Base-by-base conservation (phyloP, 306 rosid genomes). In the Cucurbita maxima region DNA sequence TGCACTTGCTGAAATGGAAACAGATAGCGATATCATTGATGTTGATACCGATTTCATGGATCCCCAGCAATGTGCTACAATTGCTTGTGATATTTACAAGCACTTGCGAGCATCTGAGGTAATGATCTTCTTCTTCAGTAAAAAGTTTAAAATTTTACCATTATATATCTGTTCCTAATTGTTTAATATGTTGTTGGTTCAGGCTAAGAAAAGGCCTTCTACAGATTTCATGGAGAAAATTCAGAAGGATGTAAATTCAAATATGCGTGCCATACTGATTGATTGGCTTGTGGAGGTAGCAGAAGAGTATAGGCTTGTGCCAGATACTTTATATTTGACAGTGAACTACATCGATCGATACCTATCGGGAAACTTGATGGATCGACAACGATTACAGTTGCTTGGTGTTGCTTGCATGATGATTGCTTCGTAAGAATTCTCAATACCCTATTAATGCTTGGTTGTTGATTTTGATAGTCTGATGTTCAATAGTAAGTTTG, bases 201-300 rank as follows among this genome's bases (percentile, higher is more conserved):
- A 90, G 98, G 86, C 76, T 48, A 90, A 87, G 96, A 94, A 91
- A 83, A 87, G 99, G 79, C 99, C 99, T 75, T 80, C 96, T 6
- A 76, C 80, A 12, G 91, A 91, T 75, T 94, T 85, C 86, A 94
- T 94, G 92, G 99, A 91, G 76, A 91, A 12, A 76, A 12, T 85
- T 78, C 97, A 94, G 81, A 94, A 91, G 83, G 97, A 94, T 71
- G 79, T 94, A 67, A 94, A 82, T 79, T 55, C 89, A 18, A 89
- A 89, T 82, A 94, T 94, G 99, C 95, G 97, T 36, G 86, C 95
- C 44, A 91, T 94, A 78, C 72, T 94, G 54, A 78, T 94, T 59
- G 97, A 91, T 55, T 94, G 99, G 99, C 99, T 94, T 54, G 99
- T 94, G 34, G 99, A 94, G 97, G 99, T 94, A 79, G 89, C 99